Conservation (phyloP, 208 protist genomes). For the Trypanosoma melophagium region DNA sequence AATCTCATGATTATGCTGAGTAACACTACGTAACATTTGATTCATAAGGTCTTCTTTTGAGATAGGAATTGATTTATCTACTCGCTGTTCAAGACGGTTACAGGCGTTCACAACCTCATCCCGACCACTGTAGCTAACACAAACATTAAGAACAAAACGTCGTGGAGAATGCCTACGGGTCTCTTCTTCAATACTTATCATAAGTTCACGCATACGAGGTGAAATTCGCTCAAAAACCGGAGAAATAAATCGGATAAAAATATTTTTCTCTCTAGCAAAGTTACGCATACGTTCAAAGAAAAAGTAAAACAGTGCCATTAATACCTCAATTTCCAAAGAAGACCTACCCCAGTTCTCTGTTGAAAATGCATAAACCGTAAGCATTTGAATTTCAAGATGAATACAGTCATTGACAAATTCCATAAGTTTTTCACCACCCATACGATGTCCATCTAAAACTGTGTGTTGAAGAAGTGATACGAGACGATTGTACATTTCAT, state of each 20-base stretch:
- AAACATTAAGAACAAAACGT: slow-evolving; percentile 81
- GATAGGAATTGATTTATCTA: slow-evolving; percentile 27
- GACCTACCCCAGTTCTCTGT: slow-evolving; percentile 87
- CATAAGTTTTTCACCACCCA: slow-evolving; percentile 79
- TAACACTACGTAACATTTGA: slow-evolving; percentile 85
- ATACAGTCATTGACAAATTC: slow-evolving; percentile 74
- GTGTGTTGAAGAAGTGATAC: slow-evolving; percentile 48
- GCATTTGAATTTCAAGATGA: slow-evolving; percentile 58
- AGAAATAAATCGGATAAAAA: slow-evolving; percentile 88
- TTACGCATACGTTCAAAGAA: slow-evolving; percentile 76
- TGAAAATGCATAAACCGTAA: slow-evolving; percentile 91
- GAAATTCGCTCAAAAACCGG: slow-evolving; percentile 59
- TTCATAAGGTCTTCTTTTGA: slow-evolving; percentile 50
- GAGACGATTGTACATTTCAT: slow-evolving; percentile 33
- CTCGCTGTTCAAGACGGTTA: slow-evolving; percentile 39
- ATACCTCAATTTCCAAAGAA: slow-evolving; percentile 67
- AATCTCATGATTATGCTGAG: slow-evolving; percentile 59
- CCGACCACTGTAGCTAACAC: slow-evolving; percentile 88
- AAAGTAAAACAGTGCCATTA: slow-evolving; percentile 83
- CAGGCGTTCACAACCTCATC: slow-evolving; percentile 66
- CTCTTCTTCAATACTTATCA: slow-evolving; percentile 67
- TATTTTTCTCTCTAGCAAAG: slow-evolving; percentile 48
- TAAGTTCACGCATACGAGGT: slow-evolving; percentile 49
- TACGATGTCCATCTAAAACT: slow-evolving; percentile 74
- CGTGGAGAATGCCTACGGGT: slow-evolving; percentile 45